Conservation (phyloP, 164 flowering plant genomes). For the Taxillus chinensis region DNA sequence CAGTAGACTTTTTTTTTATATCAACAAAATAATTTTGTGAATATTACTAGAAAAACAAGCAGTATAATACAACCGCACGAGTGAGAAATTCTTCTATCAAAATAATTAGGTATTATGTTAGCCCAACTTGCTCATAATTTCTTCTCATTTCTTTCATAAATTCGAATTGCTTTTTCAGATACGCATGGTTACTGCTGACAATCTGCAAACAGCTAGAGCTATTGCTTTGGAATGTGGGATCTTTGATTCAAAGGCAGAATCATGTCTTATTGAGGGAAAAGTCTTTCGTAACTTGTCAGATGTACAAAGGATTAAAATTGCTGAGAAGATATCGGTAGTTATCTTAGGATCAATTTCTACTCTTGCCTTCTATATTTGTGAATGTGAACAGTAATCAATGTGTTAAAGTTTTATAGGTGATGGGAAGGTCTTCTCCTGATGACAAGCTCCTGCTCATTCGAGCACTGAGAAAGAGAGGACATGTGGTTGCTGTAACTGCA, state of each 20-base stretch:
- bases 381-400: background rate
- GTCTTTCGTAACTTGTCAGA: constrained; percentile 52
- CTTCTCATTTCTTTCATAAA: too few species aligned
- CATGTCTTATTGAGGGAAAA: constrained; percentile 72
- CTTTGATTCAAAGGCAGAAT: constrained; percentile 45
- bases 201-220: constrained; percentile 84
- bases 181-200: constrained; percentile 96
- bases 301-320: constrained; percentile 37
- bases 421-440: constrained; percentile 97
- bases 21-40: too few species aligned
- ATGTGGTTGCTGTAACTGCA: constrained; percentile 97
- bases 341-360: background rate
- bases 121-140: too few species aligned
- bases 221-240: constrained; percentile 96
- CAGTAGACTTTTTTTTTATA: too few species aligned
- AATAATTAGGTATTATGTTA: too few species aligned
- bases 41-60: too few species aligned
- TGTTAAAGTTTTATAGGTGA: constrained; percentile 45
- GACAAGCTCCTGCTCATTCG: constrained; percentile 90
- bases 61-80: too few species aligned
- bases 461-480: constrained; percentile 60
- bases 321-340: constrained; percentile 67
- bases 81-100: too few species aligned
- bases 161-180: constrained; percentile 31
- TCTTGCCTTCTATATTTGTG: background rate